Percentiles rank a stretch among this genome's conserved stretches.
Conservation (phyloP, 1,139 yeast species). For the Fermentozyma sake region DNA sequence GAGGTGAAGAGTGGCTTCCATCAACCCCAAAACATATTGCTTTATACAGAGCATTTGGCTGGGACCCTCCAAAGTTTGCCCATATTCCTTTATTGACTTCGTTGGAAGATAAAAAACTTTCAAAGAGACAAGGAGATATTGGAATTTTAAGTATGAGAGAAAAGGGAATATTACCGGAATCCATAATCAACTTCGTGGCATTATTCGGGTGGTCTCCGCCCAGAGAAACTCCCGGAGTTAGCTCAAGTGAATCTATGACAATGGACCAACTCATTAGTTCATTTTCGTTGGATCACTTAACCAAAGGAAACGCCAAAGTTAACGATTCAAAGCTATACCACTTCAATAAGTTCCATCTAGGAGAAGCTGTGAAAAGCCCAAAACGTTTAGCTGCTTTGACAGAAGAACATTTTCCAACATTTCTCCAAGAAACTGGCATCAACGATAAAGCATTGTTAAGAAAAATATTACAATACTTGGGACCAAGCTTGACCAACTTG, state of each 20-base stretch:
- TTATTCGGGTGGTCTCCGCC: conserved; percentile 94
- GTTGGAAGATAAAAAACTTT: conserved; percentile 68
- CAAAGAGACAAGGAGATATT: conserved; percentile 81
- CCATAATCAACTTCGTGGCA: conserved; percentile 81
- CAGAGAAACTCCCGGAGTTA: conserved; percentile 45
- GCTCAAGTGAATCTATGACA: conserved; percentile 56
- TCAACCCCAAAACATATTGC: conserved; percentile 95
- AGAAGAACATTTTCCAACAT: conserved; percentile 19
- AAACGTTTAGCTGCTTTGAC: conserved; percentile 28
- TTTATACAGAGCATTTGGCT: conserved; percentile 78
- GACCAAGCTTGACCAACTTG: conserved; percentile 42
- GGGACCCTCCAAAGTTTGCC: conserved; percentile 77
- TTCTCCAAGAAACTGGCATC: conserved; percentile 11
- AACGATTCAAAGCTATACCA: conserved; percentile 67
- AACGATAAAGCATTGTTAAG: conserved; percentile 17
- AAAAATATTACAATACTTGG: conserved; percentile 24
- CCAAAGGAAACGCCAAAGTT: conserved; percentile 92
- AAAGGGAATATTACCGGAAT: conserved; percentile 76
- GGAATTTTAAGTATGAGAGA: conserved; percentile 58
- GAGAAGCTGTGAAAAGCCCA: conserved; percentile 31
- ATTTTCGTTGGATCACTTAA: conserved; percentile 63
- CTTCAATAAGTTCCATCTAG: conserved; percentile 70
- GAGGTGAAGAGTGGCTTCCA: conserved; percentile 98
- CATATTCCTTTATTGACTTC: conserved; percentile 89
- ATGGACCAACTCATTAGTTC: conserved; percentile 47